These are phyloP conservation scores for Candida tibetensis DNA, from an alignment of 805 yeast species.

Conservation along the genomic window DNA sequence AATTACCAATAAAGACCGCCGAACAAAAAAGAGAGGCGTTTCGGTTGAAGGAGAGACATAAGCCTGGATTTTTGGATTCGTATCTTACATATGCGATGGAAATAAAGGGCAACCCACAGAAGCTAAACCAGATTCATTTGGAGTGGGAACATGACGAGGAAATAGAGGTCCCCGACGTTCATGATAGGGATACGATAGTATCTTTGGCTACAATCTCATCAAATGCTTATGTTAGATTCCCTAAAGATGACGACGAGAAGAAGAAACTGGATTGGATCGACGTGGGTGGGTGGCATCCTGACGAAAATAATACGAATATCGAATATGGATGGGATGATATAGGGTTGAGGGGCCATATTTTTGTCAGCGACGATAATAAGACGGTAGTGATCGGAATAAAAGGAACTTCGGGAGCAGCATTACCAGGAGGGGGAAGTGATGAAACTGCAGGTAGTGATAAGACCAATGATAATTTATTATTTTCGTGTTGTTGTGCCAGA, in stretches of 20 bases:
- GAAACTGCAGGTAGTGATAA: constrained; percentile 83
- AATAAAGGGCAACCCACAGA: constrained; percentile 36
- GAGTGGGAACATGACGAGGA: constrained; percentile 61
- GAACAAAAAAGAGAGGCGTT: constrained; percentile 16
- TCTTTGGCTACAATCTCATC: constrained; percentile 82
- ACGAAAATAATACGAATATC: constrained; percentile 48
- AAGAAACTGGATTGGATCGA: constrained; percentile 81
- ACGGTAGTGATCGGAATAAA: constrained; percentile 78
- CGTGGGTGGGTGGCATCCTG: constrained; percentile 55
- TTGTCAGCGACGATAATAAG: constrained; percentile 54
- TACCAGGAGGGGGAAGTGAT: constrained; percentile 45
- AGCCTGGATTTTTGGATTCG: constrained; percentile 64
- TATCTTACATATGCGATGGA: constrained; percentile 57
- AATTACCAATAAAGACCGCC: constrained; percentile 27
- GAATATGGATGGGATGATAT: constrained; percentile 84
- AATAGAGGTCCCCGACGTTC: constrained; percentile 66
- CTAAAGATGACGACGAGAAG: constrained; percentile 49
- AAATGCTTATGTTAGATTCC: constrained; percentile 82
- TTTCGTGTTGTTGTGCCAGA: constrained; percentile 95
- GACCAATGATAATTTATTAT: constrained; percentile 80
- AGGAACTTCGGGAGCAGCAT: constrained; percentile 84
- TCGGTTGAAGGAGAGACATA: constrained; percentile 36
- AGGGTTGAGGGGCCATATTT: constrained; percentile 90
- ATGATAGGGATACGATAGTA: constrained; percentile 70
- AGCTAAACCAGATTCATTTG: constrained; percentile 39